Conservation (phyloP, 106 monocot species). For the Allium cepa region DNA sequence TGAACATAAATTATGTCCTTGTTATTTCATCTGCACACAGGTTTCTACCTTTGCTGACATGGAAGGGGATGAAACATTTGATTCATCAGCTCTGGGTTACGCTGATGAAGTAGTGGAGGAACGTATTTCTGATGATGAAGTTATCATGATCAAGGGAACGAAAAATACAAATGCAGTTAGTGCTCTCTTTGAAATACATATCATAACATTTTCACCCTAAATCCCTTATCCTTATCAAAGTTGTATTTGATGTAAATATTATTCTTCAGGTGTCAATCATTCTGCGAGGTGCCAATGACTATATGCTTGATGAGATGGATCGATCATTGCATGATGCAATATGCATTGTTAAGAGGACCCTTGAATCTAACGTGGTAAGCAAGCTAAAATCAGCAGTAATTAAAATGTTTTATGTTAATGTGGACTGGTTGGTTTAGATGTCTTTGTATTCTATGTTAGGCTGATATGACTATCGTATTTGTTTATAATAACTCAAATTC, state of each 20-base stretch:
- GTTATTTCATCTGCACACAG: conserved; percentile 15
- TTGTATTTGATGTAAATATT: background rate
- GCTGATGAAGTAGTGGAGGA: conserved; percentile 97
- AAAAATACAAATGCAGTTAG: conserved; percentile 90
- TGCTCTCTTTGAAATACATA: conserved; percentile 2
- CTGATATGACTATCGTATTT: no score
- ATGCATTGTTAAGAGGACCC: conserved; percentile 92
- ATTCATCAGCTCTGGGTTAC: conserved; percentile 70
- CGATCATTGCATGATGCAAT: conserved; percentile 92
- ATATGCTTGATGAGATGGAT: conserved; percentile 99
- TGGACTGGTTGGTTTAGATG: background rate
- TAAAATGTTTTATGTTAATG: background rate
- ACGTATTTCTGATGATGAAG: conserved; percentile 91
- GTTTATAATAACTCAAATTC: no score
- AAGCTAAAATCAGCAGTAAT: background rate
- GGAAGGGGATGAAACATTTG: conserved; percentile 99
- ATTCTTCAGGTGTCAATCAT: conserved; percentile 72
- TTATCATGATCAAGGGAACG: conserved; percentile 90
- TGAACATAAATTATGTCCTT: background rate
- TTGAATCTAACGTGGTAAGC: conserved; percentile 83
- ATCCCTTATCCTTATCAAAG: background rate
- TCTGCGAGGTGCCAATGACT: conserved; percentile 95
- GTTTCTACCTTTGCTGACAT: conserved; percentile 98
- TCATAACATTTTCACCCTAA: background rate
- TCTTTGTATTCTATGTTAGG: background rate